A percentile compares a stretch with the other conserved stretches of the same genome.
These are phyloP conservation scores for Gossypium ekmanianum DNA, from an alignment of 345 rosid species.

Conservation along the genomic window DNA sequence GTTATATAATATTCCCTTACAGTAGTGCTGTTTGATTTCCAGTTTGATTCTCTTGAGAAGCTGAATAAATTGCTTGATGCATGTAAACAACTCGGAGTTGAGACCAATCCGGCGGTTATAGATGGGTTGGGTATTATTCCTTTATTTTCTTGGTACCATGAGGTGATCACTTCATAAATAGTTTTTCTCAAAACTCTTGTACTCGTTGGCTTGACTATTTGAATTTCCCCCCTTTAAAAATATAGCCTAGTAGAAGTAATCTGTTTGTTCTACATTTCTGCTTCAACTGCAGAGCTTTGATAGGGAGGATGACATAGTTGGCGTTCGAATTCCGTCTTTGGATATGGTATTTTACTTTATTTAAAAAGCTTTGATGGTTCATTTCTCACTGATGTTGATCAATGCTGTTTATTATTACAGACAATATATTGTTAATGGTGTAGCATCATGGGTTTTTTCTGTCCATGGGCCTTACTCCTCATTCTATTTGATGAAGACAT, in stretches of 20 bases:
- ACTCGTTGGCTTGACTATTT: not conserved
- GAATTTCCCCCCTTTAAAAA: not conserved
- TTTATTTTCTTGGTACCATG: constrained; percentile 65
- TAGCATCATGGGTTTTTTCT: not conserved
- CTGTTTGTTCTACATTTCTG: constrained; percentile 4
- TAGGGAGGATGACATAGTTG: constrained; percentile 44
- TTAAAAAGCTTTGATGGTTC: not conserved
- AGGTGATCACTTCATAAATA: constrained; percentile 36
- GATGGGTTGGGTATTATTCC: constrained; percentile 58
- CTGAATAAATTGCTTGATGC: constrained; percentile 58
- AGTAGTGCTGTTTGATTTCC: constrained; percentile 24
- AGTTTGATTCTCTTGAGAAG: constrained; percentile 61
- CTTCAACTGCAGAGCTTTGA: constrained; percentile 52
- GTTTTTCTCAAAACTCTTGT: not conserved
- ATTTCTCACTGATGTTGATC: not conserved
- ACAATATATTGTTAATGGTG: not conserved
- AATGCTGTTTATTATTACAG: not conserved
- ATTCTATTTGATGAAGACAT: not conserved
- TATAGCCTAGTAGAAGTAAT: not conserved
- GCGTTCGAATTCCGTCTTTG: constrained; percentile 45
- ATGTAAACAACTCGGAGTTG: constrained; percentile 51
- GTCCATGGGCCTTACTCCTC: not conserved
- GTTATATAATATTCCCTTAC: not conserved
- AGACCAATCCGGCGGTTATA: constrained; percentile 37
- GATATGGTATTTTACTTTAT: constrained; percentile 66